These are phyloP conservation scores for Saxophila tyrrhenica DNA, from an alignment of 495 filamentous ascomycete genomes.

Conservation along the genomic window DNA sequence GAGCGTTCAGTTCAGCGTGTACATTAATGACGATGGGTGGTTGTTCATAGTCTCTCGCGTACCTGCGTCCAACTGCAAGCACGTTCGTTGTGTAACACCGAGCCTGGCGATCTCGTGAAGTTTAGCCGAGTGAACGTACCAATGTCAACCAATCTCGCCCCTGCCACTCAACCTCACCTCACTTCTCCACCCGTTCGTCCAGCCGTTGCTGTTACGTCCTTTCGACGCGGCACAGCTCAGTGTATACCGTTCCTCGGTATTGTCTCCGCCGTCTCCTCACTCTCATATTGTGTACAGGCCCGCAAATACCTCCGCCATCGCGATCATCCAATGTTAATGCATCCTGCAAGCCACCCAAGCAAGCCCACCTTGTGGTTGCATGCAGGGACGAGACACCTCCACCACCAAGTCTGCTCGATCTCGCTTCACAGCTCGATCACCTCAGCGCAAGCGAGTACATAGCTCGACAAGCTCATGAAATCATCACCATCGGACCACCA, in stretches of 20 bases:
- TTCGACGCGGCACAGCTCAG: too few species aligned
- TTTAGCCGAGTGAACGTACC: not conserved
- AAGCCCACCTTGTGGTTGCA: not conserved
- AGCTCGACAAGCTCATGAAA: not conserved
- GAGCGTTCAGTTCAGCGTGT: not conserved
- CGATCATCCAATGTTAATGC: not conserved
- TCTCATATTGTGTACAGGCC: not conserved
- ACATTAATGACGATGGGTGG: not conserved
- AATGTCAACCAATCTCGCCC: too few species aligned
- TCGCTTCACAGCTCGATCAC: not conserved
- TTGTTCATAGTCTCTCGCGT: not conserved
- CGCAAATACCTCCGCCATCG: too few species aligned
- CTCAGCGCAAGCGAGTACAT: not conserved
- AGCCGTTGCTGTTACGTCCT: too few species aligned
- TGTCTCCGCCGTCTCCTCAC: not conserved
- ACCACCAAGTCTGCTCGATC: not conserved
- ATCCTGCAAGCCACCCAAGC: not conserved
- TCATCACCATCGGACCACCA: not conserved
- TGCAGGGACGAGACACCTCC: not conserved
- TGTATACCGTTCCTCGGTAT: too few species aligned
- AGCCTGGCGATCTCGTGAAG: not conserved
- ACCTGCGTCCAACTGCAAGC: not conserved
- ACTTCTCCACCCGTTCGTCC: too few species aligned
- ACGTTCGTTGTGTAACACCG: slow-evolving; percentile 1
- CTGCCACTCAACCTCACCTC: too few species aligned